phyloP scores from a whole-genome alignment of 2,329 filamentous ascomycete species.

The Botrytis fragariae region DNA sequence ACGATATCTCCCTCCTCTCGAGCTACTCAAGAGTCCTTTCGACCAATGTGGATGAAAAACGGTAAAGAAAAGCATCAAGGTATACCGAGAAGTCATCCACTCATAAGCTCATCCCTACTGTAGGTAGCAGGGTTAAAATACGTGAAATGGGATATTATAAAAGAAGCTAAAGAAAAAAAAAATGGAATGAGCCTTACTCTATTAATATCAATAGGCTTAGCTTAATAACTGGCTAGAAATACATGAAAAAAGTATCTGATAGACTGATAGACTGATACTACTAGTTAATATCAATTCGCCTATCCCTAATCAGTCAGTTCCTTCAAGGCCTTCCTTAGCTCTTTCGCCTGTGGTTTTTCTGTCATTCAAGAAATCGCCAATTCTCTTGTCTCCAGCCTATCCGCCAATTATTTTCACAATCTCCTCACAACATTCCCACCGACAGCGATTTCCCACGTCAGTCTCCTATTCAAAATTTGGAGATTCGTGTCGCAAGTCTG shows the following conservation, averaged over 20 bases:
- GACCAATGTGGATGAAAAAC: neutral
- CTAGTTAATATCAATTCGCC: neutral
- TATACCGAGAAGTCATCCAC: neutral
- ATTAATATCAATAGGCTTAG: neutral
- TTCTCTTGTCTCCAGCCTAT: neutral
- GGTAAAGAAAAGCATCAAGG: neutral
- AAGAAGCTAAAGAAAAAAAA: neutral
- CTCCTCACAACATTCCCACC: neutral
- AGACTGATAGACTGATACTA: neutral
- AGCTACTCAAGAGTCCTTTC: neutral
- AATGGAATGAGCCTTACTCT: neutral
- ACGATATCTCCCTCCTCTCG: neutral
- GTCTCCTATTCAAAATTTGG: conserved; percentile 10
- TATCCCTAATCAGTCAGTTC: neutral
- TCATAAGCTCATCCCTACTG: neutral
- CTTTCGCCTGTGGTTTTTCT: neutral
- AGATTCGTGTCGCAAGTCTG: conserved; percentile 21
- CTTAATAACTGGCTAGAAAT: neutral
- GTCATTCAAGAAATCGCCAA: conserved; percentile 13
- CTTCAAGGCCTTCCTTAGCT: neutral
- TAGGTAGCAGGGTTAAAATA: neutral
- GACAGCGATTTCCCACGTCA: conserved; percentile 13
- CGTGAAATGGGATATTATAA: neutral
- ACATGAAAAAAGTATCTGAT: neutral
- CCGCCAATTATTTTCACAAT: neutral